Percentiles rank a stretch among this genome's conserved stretches.
These are phyloP conservation scores for Lentinula raphanica DNA, from an alignment of 768 basidiomycete species.

Conservation along the genomic window DNA sequence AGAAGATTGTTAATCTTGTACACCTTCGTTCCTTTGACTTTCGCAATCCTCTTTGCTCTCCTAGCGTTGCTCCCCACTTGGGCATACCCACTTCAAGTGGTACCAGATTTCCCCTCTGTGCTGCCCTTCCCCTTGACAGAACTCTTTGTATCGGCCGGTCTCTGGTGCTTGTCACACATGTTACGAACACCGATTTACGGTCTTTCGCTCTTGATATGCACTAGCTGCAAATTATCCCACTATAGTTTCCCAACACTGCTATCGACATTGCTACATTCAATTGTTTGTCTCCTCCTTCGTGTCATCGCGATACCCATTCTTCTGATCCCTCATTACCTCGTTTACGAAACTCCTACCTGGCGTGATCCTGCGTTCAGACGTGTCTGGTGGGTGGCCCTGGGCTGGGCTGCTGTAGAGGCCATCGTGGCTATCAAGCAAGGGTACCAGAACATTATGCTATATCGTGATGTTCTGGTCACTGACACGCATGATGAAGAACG, in stretches of 20 bases:
- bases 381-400: conserved; percentile 76
- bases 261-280: conserved; percentile 40
- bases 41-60: conserved; percentile 41
- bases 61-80: conserved; percentile 47
- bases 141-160: conserved; percentile 50
- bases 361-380: conserved; percentile 52
- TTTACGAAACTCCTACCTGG: conserved; percentile 44
- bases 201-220: conserved; percentile 25
- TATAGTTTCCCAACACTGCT: conserved; percentile 28
- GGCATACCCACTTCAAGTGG: conserved; percentile 37
- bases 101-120: conserved; percentile 32
- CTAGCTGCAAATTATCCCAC: conserved; percentile 22
- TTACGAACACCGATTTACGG: conserved; percentile 45
- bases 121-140: conserved; percentile 66
- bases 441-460: conserved; percentile 61
- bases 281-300: conserved; percentile 49
- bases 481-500: conserved; percentile 7
- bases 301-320: conserved; percentile 50
- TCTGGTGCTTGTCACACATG: conserved; percentile 57
- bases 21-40: conserved; percentile 53
- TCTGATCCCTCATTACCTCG: conserved; percentile 34
- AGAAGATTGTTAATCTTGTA: conserved; percentile 48
- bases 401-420: conserved; percentile 70
- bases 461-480: conserved; percentile 61
- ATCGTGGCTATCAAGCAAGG: conserved; percentile 62